A percentile compares a stretch with the other conserved stretches of the same genome.
These are phyloP conservation scores for Alternaria dauci DNA, from an alignment of 2,329 filamentous ascomycete genomes.

Conservation along the genomic window DNA sequence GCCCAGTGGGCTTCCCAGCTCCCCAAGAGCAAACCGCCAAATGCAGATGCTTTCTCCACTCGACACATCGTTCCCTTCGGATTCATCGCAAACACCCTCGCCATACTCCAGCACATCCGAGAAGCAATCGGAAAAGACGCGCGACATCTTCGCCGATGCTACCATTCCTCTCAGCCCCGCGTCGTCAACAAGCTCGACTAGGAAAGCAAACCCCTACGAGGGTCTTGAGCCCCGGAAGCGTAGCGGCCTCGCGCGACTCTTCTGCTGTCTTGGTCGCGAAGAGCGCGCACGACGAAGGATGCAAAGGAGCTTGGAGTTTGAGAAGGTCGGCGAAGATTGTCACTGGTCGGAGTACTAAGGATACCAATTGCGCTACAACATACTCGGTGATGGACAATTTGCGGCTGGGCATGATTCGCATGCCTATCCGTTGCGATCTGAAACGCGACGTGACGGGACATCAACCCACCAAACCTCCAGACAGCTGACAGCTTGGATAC, in stretches of 20 bases:
- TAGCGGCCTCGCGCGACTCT: conserved; percentile 41
- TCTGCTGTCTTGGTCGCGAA: conserved; percentile 47
- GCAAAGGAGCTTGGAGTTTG: conserved; percentile 33
- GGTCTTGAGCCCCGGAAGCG: conserved; percentile 42
- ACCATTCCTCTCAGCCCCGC: conserved; percentile 46
- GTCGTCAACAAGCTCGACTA: conserved; percentile 24
- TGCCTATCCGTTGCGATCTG: not conserved
- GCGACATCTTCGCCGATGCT: conserved; percentile 46
- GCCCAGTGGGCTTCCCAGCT: conserved; percentile 33
- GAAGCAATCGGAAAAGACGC: conserved; percentile 23
- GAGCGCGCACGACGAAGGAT: conserved; percentile 38
- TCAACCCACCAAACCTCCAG: conserved; percentile 8
- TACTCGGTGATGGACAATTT: not conserved
- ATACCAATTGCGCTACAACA: not conserved
- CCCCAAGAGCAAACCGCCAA: conserved; percentile 32
- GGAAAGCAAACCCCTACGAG: conserved; percentile 30
- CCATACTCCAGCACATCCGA: conserved; percentile 27
- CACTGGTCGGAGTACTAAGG: conserved; percentile 46
- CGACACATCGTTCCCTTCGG: conserved; percentile 29
- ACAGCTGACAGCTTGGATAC: conserved; percentile 7
- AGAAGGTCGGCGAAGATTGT: conserved; percentile 41
- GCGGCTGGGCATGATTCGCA: not conserved
- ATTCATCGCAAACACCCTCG: conserved; percentile 18
- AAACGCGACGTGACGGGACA: conserved; percentile 3
- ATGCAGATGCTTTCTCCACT: conserved; percentile 32